These are phyloP conservation scores for Podaxis sp. DNA, from an alignment of 768 basidiomycete species.

Conservation along the genomic window DNA sequence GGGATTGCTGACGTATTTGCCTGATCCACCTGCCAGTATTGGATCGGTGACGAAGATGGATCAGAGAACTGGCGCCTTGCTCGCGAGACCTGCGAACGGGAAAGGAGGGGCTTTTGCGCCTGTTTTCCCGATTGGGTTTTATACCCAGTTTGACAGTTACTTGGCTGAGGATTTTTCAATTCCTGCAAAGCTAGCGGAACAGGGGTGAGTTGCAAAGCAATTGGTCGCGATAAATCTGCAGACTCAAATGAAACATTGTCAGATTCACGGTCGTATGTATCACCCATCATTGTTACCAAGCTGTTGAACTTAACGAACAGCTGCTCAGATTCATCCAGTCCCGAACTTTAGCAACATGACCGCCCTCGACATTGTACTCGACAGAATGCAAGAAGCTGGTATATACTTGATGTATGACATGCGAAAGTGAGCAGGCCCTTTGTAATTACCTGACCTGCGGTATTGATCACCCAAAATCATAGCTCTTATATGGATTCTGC, in stretches of 20 bases:
- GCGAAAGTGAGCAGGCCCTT: constrained; percentile 60
- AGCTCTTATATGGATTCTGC: constrained; percentile 67
- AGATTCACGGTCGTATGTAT: constrained; percentile 43
- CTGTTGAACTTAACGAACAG: not conserved
- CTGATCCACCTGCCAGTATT: constrained; percentile 43
- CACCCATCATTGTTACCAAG: not conserved
- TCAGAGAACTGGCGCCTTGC: constrained; percentile 53
- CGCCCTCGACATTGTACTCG: constrained; percentile 55
- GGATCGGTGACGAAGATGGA: constrained; percentile 67
- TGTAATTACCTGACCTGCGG: no score
- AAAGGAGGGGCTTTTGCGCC: constrained; percentile 48
- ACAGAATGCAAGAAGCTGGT: constrained; percentile 69
- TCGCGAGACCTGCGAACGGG: constrained; percentile 54
- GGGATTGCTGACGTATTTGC: constrained; percentile 48
- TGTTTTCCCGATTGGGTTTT: constrained; percentile 76
- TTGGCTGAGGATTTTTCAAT: constrained; percentile 53
- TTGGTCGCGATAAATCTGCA: not conserved
- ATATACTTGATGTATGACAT: constrained; percentile 84
- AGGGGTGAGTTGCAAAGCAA: constrained; percentile 41
- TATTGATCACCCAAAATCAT: no score
- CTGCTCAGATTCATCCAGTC: constrained; percentile 61
- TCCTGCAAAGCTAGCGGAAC: constrained; percentile 52
- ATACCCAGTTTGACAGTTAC: constrained; percentile 58
- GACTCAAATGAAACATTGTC: not conserved
- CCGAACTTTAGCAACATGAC: constrained; percentile 65